phyloP scores from a whole-genome alignment of 257 asterid species.

The Paraleonurus japonicus region DNA sequence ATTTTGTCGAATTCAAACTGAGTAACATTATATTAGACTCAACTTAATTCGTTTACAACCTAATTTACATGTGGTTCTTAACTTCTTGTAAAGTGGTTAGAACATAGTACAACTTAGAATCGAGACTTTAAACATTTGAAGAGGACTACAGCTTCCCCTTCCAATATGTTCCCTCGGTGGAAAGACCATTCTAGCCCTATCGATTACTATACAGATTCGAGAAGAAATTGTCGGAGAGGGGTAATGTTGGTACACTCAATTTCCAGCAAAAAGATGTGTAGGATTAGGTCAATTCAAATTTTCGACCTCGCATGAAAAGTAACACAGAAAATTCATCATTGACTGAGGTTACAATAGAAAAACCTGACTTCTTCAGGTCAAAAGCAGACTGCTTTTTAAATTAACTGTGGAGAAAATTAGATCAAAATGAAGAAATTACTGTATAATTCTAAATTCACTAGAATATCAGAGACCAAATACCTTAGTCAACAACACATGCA shows the following conservation, averaged over 20 bases:
- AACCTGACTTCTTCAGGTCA: slow-evolving; percentile 1
- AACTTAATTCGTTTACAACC: too few relatives aligned
- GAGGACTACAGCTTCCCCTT: background rate
- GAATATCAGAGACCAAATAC: background rate
- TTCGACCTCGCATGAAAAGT: slow-evolving; percentile 2
- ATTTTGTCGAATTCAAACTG: too few relatives aligned
- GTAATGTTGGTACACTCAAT: background rate
- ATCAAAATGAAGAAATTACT: background rate
- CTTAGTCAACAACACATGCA: background rate
- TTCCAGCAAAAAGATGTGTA: background rate
- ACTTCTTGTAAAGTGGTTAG: too few relatives aligned
- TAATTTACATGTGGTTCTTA: too few relatives aligned
- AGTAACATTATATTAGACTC: too few relatives aligned
- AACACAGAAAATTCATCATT: background rate
- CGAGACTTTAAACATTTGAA: background rate
- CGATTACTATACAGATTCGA: background rate
- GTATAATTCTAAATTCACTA: background rate
- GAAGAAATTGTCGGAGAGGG: background rate
- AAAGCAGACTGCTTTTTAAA: background rate
- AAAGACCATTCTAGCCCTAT: background rate
- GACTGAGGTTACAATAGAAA: background rate
- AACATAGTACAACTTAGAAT: too few relatives aligned
- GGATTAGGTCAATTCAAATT: slow-evolving; percentile 9
- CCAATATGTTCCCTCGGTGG: background rate
- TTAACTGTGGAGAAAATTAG: background rate